Percentiles rank a stretch among this genome's conserved stretches.
Conservation (phyloP, 2,329 filamentous ascomycete genomes). For the Fusarium heterosporum region DNA sequence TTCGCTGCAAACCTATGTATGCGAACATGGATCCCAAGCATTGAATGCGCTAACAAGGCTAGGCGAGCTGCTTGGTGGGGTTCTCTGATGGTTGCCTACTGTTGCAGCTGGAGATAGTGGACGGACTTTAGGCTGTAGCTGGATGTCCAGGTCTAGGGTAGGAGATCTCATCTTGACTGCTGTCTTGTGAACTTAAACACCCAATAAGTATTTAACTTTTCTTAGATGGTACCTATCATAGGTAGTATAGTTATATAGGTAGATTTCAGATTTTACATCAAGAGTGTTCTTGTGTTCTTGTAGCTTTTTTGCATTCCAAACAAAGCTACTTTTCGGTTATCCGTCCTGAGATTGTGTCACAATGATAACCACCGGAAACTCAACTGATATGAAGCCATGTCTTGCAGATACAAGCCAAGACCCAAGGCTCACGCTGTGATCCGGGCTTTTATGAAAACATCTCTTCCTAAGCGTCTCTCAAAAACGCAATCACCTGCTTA, state of each 20-base stretch:
- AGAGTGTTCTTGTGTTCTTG: too few species aligned
- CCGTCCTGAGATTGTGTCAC: too few species aligned
- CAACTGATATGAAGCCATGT: not conserved
- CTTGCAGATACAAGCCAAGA: too few species aligned
- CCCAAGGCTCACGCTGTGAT: too few species aligned
- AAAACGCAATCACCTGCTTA: slow-evolving; percentile 60
- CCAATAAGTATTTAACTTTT: too few species aligned
- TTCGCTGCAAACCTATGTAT: slow-evolving; percentile 26
- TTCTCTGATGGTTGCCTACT: slow-evolving; percentile 1
- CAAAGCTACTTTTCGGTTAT: too few species aligned
- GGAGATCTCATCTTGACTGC: not conserved
- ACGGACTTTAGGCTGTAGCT: slow-evolving; percentile 12
- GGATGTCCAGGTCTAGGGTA: too few species aligned
- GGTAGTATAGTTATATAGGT: too few species aligned
- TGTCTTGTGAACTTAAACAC: not conserved
- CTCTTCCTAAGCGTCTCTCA: slow-evolving; percentile 45
- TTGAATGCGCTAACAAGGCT: slow-evolving; percentile 16
- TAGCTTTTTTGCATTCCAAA: too few species aligned
- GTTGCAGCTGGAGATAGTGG: slow-evolving; percentile 10
- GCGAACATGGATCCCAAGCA: slow-evolving; percentile 17
- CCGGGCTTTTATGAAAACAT: not conserved
- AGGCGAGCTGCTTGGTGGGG: slow-evolving; percentile 19
- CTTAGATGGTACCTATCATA: too few species aligned
- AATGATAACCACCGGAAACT: not conserved
- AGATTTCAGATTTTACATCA: too few species aligned